A percentile compares a stretch with the other conserved stretches of the same genome.
Conservation (phyloP, 495 filamentous ascomycete species). For the Trichocladium antarcticum region DNA sequence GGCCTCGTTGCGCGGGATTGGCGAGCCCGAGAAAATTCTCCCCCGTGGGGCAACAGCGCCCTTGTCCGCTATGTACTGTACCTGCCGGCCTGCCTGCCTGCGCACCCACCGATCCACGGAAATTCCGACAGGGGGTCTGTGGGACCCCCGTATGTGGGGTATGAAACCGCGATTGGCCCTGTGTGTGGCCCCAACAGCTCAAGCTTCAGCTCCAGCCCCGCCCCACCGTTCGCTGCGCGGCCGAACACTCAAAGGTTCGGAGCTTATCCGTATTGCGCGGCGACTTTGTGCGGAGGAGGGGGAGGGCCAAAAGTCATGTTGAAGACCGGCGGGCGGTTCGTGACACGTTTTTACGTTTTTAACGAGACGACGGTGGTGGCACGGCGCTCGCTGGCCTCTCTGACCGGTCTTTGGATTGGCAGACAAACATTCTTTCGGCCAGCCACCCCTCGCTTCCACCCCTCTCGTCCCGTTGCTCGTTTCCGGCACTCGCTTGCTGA, state of each 20-base stretch:
- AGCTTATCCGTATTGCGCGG: slow-evolving; percentile 4
- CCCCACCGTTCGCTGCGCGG: neutral
- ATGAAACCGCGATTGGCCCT: slow-evolving; percentile 6
- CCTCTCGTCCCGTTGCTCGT: neutral
- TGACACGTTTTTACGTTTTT: neutral
- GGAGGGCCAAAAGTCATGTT: neutral
- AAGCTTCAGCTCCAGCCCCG: slow-evolving; percentile 8
- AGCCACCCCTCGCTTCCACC: neutral
- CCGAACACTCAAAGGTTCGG: neutral
- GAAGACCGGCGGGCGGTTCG: too few species aligned
- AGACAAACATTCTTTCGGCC: neutral
- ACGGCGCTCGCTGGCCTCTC: slow-evolving; percentile 1
- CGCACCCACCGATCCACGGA: neutral
- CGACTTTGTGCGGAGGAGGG: too few species aligned
- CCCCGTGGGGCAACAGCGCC: slow-evolving; percentile 11
- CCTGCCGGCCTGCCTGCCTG: too few species aligned
- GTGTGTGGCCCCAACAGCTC: neutral
- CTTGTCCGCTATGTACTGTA: slow-evolving; percentile 3
- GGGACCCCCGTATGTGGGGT: slow-evolving; percentile 12
- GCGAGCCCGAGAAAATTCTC: slow-evolving; percentile 2
- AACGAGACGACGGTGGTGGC: neutral
- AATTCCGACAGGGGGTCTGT: slow-evolving; percentile 15
- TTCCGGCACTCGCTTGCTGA: neutral
- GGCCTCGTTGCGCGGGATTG: neutral
- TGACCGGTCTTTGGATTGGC: neutral